Percentiles rank a stretch among this genome's conserved stretches.
These are phyloP conservation scores for Coffea humblotiana DNA, from an alignment of 305 asterid species.

Conservation along the genomic window DNA sequence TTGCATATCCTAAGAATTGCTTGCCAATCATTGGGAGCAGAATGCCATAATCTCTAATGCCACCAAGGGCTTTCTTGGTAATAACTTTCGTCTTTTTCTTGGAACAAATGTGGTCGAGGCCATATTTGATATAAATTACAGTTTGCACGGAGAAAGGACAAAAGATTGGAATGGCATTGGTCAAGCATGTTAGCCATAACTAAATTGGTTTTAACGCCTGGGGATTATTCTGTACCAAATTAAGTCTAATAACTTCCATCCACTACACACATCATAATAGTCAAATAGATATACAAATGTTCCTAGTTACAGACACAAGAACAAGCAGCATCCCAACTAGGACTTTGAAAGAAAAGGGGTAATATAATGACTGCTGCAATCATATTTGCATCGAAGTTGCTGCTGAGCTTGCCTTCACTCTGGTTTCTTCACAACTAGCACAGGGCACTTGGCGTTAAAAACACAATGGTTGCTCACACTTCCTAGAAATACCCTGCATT, in stretches of 20 bases:
- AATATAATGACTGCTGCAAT: neutral
- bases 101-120: too few relatives aligned
- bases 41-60: neutral
- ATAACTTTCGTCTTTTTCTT: too few relatives aligned
- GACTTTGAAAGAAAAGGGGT: neutral
- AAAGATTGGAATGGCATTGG: too few relatives aligned
- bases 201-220: too few relatives aligned
- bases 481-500: slow-evolving; percentile 51
- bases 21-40: neutral
- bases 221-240: too few relatives aligned
- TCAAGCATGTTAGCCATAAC: too few relatives aligned
- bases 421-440: slow-evolving; percentile 48
- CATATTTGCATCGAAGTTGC: neutral
- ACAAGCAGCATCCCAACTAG: neutral
- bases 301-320: neutral
- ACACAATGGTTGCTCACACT: slow-evolving; percentile 60
- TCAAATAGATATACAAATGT: neutral
- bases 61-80: neutral
- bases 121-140: too few relatives aligned
- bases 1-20: neutral
- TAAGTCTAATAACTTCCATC: too few relatives aligned
- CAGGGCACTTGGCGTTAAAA: slow-evolving; percentile 39
- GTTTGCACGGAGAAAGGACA: too few relatives aligned
- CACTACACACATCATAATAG: too few relatives aligned
- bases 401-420: neutral